These are phyloP conservation scores for Drechmeria coniospora DNA, from an alignment of 2,329 filamentous ascomycete species.

Conservation along the genomic window DNA sequence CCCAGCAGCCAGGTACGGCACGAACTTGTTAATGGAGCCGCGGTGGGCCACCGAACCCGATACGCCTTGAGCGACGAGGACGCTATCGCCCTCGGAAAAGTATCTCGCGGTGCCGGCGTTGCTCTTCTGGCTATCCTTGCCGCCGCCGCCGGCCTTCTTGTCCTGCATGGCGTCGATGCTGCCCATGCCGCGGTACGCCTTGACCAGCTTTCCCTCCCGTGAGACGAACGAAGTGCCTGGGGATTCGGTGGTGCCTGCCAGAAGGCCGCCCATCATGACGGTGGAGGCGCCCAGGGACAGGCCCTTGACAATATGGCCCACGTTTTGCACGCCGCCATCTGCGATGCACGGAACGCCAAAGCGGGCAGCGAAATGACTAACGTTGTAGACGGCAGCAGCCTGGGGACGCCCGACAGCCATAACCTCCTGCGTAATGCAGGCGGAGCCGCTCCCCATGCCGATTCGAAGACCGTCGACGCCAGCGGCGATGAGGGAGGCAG, in stretches of 20 bases:
- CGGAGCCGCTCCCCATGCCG: constrained; percentile 95
- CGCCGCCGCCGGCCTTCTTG: constrained; percentile 74
- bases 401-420: constrained; percentile 98
- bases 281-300: constrained; percentile 86
- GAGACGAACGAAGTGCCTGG: constrained; percentile 94
- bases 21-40: constrained; percentile 80
- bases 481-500: constrained; percentile 77
- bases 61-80: constrained; percentile 93
- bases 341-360: constrained; percentile 98
- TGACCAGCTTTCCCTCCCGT: constrained; percentile 92
- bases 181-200: constrained; percentile 98
- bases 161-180: constrained; percentile 99
- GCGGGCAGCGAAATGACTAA: constrained; percentile 73
- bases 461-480: constrained; percentile 94
- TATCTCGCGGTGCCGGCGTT: constrained; percentile 96
- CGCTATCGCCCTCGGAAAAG: constrained; percentile 91
- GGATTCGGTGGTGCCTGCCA: constrained; percentile 94
- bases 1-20: constrained; percentile 88
- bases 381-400: constrained; percentile 81
- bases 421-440: constrained; percentile 98
- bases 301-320: constrained; percentile 98
- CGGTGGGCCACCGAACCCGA: constrained; percentile 71
- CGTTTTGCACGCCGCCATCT: constrained; percentile 94
- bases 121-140: constrained; percentile 58
- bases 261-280: constrained; percentile 98